Conservation (phyloP, 2,329 filamentous ascomycete species). For the Teratosphaeria epicoccoides region DNA sequence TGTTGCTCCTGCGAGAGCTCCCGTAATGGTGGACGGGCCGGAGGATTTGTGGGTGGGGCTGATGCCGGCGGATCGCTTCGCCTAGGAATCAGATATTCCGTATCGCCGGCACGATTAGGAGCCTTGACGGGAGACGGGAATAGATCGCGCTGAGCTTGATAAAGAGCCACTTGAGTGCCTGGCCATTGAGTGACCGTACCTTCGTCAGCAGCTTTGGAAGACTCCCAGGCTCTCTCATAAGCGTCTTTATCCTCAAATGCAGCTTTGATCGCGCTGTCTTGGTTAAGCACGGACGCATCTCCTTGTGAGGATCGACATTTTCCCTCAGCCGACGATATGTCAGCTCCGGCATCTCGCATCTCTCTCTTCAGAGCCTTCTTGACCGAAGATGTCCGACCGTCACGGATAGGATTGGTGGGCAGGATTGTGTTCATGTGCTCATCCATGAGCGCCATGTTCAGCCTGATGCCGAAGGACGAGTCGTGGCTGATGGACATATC, state of each 20-base stretch:
- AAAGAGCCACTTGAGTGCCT: conserved; percentile 21
- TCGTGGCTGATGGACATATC: conserved; percentile 15
- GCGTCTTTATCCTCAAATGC: not conserved
- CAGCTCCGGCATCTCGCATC: conserved; percentile 17
- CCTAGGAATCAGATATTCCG: not conserved
- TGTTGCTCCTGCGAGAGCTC: conserved; percentile 15
- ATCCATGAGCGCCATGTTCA: conserved; percentile 13
- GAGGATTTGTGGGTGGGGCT: conserved; percentile 8
- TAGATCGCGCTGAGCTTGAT: conserved; percentile 20
- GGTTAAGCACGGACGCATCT: not conserved
- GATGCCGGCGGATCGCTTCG: conserved; percentile 2
- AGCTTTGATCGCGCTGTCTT: not conserved
- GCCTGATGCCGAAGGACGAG: conserved; percentile 8
- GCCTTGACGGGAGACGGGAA: conserved; percentile 21
- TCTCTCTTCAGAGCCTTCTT: conserved; percentile 15
- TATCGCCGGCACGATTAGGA: not conserved
- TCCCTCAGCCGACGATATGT: conserved; percentile 7
- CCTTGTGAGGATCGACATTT: conserved; percentile 11
- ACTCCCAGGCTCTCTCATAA: not conserved
- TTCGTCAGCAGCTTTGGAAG: not conserved
- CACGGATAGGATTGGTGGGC: conserved; percentile 3
- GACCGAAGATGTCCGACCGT: conserved; percentile 9
- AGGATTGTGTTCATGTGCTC: conserved; percentile 10
- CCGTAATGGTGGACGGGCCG: conserved; percentile 7
- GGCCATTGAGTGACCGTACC: conserved; percentile 11